phyloP scores from a whole-genome alignment of 2,329 filamentous ascomycete species.

The Claviceps cyperi region DNA sequence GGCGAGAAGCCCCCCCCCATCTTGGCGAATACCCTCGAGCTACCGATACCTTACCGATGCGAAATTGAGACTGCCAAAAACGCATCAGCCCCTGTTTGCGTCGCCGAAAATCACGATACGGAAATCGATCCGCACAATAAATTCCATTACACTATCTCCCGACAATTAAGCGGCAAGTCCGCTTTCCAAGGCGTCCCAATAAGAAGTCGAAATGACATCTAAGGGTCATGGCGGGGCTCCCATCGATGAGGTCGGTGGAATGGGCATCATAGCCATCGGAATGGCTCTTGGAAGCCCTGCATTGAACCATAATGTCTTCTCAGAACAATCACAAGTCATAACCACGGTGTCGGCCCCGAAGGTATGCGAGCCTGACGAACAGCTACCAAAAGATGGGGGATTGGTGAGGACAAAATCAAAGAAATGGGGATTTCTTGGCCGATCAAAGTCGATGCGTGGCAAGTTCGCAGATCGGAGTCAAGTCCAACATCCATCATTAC shows the following conservation, averaged over 20 bases:
- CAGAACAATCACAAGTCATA: constrained; percentile 14
- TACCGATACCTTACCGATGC: not conserved
- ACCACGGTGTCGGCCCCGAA: constrained; percentile 13
- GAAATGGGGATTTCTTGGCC: constrained; percentile 45
- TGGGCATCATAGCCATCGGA: constrained; percentile 40
- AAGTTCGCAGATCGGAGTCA: constrained; percentile 7
- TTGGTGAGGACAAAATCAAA: constrained; percentile 31
- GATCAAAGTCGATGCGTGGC: constrained; percentile 22
- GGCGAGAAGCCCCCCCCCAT: not conserved
- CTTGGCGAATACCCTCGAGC: not conserved
- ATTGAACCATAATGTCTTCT: constrained; percentile 18
- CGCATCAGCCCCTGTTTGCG: not conserved
- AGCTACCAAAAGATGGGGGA: constrained; percentile 7
- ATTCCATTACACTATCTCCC: not conserved
- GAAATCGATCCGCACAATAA: not conserved
- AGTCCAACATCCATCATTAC: constrained; percentile 3
- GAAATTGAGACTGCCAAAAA: not conserved
- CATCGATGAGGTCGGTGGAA: constrained; percentile 17
- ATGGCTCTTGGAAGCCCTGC: constrained; percentile 61
- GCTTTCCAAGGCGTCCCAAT: constrained; percentile 25
- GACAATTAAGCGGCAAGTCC: not conserved
- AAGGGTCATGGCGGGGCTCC: not conserved
- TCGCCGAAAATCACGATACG: not conserved
- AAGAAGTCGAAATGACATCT: not conserved
- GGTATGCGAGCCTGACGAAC: constrained; percentile 7